Conservation (phyloP, 163 green algal genomes). For the Coccomyxa subellipsoidea region DNA sequence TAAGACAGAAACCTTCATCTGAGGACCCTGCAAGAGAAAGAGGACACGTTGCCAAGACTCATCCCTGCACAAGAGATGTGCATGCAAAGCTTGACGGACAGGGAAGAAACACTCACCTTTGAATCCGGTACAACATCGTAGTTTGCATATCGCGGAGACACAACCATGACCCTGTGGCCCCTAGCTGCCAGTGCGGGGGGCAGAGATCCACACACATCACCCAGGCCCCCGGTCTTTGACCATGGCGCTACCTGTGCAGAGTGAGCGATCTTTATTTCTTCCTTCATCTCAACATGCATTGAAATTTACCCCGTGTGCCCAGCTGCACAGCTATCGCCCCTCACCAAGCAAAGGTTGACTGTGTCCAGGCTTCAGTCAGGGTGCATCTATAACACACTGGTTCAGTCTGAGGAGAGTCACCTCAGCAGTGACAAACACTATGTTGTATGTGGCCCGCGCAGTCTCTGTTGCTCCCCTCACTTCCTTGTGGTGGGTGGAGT, state of each 20-base stretch:
- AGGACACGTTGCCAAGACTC: no score
- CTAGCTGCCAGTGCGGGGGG: constrained; percentile 71
- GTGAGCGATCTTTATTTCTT: no score
- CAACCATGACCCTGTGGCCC: constrained; percentile 89
- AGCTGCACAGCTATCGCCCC: no score
- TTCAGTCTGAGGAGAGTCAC: constrained; percentile 10
- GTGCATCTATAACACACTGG: no score
- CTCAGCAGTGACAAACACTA: constrained; percentile 52
- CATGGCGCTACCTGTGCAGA: constrained; percentile 57
- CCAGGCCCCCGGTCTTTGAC: constrained; percentile 87
- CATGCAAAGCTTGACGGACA: no score
- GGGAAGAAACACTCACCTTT: not conserved
- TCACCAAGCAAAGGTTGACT: no score
- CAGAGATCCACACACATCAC: constrained; percentile 81
- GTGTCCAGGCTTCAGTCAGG: no score
- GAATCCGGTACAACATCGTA: constrained; percentile 15
- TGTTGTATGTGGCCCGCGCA: constrained; percentile 19
- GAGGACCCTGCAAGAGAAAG: not conserved
- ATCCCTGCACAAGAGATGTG: no score
- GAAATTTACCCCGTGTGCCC: no score
- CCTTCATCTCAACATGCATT: no score
- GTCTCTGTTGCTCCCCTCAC: not conserved
- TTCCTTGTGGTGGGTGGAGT: not conserved
- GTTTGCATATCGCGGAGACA: constrained; percentile 45
- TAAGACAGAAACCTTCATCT: constrained; percentile 30